Evolutionary conservation across 306 rosid genomes (phyloP), one percentile per base, ranked within the genome.

Genomic region (Boehmeria nivea): DNA sequence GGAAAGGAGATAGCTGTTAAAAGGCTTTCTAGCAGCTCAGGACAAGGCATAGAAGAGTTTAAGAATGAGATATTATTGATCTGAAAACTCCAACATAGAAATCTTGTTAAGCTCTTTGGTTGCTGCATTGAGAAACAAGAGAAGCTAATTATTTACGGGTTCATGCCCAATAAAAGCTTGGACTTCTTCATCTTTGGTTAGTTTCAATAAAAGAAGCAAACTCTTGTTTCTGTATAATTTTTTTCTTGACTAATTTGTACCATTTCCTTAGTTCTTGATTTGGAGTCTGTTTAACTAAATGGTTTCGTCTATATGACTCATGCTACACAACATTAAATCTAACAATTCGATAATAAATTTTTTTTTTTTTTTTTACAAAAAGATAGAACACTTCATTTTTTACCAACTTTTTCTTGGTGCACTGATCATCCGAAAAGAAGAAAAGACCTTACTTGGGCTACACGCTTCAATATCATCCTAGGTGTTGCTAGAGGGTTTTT

Each of bases 101-200:
- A 64, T 40, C 82, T 77, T 44, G 76, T 77, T 27, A 68, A 19
- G 44, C 64, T 77, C 24, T 14, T 68, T 50, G 82, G 76, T 6
- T 77, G 64, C 63, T 72, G 67, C 15, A 26, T 72, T 31, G 46
- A 72, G 3, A 45, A 34, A 4, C 73, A 72, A 8, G 82, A 72
- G 59, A 77, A 66, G 60, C 33, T 77, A 37, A 56, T 72, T 9
- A 19, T 77, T 10, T 77, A 72, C 23, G 82, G 72, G 64, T 68
- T 59, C 67, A 77, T 68, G 82, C 48, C 72, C 25, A 77, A 77
- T 46, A 64, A 65, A 72, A 72, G 78, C 57, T 63, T 76, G 69
- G 72, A 72, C 59, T n/a, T 33, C 16, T 60, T 72, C 12, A 49
- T 68, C 10, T 77, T 77, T 5, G 58, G 82, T 72, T 58, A 7